A percentile compares a stretch with the other conserved stretches of the same genome.
phyloP scores from a whole-genome alignment of 140 eudicot genomes.

The Senecio squalidus region DNA sequence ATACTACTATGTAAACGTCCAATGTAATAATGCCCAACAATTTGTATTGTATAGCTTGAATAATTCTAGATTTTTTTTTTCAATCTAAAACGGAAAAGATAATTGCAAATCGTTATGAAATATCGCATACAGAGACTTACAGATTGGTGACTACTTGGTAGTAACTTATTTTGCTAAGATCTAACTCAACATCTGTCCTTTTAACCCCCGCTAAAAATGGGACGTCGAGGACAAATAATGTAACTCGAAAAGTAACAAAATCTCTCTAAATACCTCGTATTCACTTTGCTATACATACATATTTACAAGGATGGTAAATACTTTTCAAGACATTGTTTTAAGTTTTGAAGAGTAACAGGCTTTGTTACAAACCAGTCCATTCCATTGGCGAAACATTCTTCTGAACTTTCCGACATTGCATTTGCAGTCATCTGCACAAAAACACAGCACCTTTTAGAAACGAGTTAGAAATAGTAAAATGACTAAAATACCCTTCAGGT shows the following conservation, averaged over 20 bases:
- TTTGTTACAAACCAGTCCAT: conserved; percentile 84
- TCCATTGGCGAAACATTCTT: conserved; percentile 75
- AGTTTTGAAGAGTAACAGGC: conserved; percentile 68
- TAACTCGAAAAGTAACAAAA: conserved; percentile 39
- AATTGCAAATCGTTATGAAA: too few species aligned
- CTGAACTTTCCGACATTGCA: conserved; percentile 79
- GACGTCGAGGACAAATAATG: conserved; percentile 19
- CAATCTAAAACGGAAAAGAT: too few species aligned
- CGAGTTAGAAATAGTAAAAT: background rate
- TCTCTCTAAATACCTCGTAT: conserved; percentile 45
- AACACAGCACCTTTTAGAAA: background rate
- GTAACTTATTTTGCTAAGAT: conserved; percentile 3
- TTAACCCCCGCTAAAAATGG: conserved; percentile 23
- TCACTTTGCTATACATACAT: conserved; percentile 42
- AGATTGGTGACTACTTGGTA: too few species aligned
- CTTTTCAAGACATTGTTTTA: conserved; percentile 60
- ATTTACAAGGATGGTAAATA: conserved; percentile 52
- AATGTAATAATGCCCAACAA: too few species aligned
- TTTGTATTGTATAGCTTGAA: too few species aligned
- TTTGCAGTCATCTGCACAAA: conserved; percentile 83
- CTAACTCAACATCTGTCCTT: conserved; percentile 8
- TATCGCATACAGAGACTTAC: too few species aligned
- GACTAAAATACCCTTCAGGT: background rate
- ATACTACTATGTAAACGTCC: background rate
- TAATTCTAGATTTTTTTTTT: too few species aligned